These are phyloP conservation scores for Coemansia sp. DNA, from an alignment of 192 early-diverging fungal genomes.

Conservation along the genomic window DNA sequence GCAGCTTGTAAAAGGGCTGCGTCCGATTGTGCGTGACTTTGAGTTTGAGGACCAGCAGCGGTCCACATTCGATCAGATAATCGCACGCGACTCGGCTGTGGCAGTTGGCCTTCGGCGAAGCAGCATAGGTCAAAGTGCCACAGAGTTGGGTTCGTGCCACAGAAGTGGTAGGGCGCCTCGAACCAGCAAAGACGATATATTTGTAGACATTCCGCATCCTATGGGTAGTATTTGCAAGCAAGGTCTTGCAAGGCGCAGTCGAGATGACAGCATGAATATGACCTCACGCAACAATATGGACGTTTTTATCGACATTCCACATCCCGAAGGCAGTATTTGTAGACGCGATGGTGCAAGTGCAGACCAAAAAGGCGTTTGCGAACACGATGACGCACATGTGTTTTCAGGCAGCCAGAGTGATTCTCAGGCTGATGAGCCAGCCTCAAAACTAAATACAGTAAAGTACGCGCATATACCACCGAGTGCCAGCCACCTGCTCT, in stretches of 20 bases:
- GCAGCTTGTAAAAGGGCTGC: not conserved
- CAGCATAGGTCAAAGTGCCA: not conserved
- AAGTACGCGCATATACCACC: slow-evolving; percentile 1
- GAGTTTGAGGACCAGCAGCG: not conserved
- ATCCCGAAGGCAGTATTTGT: slow-evolving; percentile 1
- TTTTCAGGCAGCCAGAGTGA: too few relatives aligned
- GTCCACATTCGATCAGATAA: not conserved
- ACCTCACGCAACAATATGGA: not conserved
- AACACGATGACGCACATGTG: too few relatives aligned
- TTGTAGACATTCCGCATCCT: slow-evolving; percentile 18
- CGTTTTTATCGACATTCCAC: not conserved
- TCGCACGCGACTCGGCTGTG: not conserved
- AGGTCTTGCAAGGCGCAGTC: too few relatives aligned
- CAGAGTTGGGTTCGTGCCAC: not conserved
- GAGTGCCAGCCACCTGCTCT: not conserved
- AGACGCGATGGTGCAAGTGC: not conserved
- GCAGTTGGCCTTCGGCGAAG: not conserved
- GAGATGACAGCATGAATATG: not conserved
- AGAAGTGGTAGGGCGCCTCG: not conserved
- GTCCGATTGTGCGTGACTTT: not conserved
- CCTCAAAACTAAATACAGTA: too few relatives aligned
- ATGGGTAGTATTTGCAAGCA: not conserved
- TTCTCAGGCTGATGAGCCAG: too few relatives aligned
- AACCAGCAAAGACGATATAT: slow-evolving; percentile 2
- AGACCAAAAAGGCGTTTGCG: not conserved